phyloP scores from a whole-genome alignment of 2,329 filamentous ascomycete genomes.

The Aspergillus caelatus region DNA sequence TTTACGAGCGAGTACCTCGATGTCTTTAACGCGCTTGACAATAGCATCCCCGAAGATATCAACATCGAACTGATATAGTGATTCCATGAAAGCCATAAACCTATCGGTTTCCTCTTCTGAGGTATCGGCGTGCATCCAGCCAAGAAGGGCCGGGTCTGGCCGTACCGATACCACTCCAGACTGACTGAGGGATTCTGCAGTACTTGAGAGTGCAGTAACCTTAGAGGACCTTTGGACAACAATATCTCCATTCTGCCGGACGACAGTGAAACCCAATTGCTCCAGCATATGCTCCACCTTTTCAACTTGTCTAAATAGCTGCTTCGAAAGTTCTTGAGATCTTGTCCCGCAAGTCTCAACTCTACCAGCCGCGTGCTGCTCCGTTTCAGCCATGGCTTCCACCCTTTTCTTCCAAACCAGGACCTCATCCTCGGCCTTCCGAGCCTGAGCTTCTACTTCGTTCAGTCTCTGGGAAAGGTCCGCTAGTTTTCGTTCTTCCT shows the following conservation, averaged over 20 bases:
- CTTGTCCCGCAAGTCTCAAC: slow-evolving; percentile 71
- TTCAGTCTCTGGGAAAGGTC: slow-evolving; percentile 71
- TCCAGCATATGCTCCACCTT: slow-evolving; percentile 82
- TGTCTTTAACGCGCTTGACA: slow-evolving; percentile 86
- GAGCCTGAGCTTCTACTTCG: slow-evolving; percentile 73
- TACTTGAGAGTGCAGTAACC: slow-evolving; percentile 44
- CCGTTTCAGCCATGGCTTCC: slow-evolving; percentile 32
- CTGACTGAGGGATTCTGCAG: slow-evolving; percentile 39
- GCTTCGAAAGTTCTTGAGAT: slow-evolving; percentile 81
- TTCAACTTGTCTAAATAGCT: slow-evolving; percentile 81
- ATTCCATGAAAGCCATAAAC: slow-evolving; percentile 74
- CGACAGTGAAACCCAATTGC: slow-evolving; percentile 80
- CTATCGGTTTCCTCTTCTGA: slow-evolving; percentile 68
- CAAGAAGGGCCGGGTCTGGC: slow-evolving; percentile 71
- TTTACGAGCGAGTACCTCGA: slow-evolving; percentile 90
- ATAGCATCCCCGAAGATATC: slow-evolving; percentile 83
- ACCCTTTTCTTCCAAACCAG: slow-evolving; percentile 67
- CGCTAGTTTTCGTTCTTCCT: slow-evolving; percentile 72
- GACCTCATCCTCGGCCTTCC: slow-evolving; percentile 75
- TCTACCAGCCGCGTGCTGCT: slow-evolving; percentile 49
- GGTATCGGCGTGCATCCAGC: slow-evolving; percentile 77
- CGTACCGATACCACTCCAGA: slow-evolving; percentile 40
- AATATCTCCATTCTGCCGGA: slow-evolving; percentile 72
- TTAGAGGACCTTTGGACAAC: slow-evolving; percentile 71
- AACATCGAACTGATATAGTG: slow-evolving; percentile 76